Evolutionary conservation across 192 early-diverging fungal species (phyloP).

Genomic region (Coemansia erecta): DNA sequence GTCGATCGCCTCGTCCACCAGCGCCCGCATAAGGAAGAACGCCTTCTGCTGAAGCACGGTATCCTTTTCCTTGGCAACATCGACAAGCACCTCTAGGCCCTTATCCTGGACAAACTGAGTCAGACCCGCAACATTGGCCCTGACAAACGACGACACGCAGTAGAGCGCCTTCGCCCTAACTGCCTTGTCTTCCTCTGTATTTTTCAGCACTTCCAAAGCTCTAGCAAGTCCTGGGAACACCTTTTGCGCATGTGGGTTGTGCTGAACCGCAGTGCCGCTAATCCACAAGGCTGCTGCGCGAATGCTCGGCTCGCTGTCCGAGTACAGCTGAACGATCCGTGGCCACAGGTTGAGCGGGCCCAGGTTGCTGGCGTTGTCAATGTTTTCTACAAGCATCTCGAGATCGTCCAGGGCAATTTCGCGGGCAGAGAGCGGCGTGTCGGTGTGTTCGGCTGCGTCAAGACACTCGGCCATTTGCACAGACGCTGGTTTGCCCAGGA

Average conservation of each 20-base stretch:
- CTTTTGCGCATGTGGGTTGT: conserved; percentile 83
- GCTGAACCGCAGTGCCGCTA: conserved; percentile 89
- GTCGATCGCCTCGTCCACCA: conserved; percentile 62
- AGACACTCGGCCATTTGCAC: conserved; percentile 85
- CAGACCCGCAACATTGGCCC: conserved; percentile 57
- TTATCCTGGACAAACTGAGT: conserved; percentile 54
- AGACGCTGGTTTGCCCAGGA: conserved; percentile 89
- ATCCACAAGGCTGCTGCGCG: conserved; percentile 83
- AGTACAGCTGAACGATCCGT: conserved; percentile 56
- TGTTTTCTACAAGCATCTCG: conserved; percentile 83
- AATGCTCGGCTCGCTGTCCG: conserved; percentile 55
- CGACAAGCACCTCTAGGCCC: conserved; percentile 52
- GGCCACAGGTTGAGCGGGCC: conserved; percentile 88
- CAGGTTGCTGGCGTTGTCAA: conserved; percentile 91
- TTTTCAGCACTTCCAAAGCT: conserved; percentile 47
- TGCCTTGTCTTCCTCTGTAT: conserved; percentile 24
- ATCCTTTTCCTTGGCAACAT: conserved; percentile 44
- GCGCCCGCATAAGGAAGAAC: conserved; percentile 62
- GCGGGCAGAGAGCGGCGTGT: conserved; percentile 62
- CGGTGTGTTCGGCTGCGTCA: conserved; percentile 59
- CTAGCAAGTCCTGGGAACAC: conserved; percentile 59
- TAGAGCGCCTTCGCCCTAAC: conserved; percentile 70
- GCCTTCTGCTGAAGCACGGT: conserved; percentile 38
- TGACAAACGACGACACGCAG: conserved; percentile 67
- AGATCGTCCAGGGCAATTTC: conserved; percentile 88